A percentile compares a stretch with the other conserved stretches of the same genome.
These are phyloP conservation scores for Tetrahymena malaccensis DNA, from an alignment of 73 alveolate species.

Conservation along the genomic window DNA sequence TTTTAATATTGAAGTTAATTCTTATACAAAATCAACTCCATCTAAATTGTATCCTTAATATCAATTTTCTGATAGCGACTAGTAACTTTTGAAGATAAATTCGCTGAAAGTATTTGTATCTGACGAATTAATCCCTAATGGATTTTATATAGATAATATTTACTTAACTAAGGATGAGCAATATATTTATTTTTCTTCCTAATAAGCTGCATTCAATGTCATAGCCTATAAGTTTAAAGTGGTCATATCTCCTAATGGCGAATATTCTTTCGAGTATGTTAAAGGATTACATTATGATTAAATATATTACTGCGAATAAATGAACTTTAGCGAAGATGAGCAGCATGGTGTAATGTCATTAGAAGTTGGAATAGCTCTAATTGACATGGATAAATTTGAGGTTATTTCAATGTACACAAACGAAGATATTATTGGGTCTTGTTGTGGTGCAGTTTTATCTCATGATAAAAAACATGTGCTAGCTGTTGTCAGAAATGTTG, in stretches of 20 bases:
- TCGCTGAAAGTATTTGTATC: background rate
- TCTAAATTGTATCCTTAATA: background rate
- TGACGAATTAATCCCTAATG: background rate
- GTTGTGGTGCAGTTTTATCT: background rate
- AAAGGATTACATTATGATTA: background rate
- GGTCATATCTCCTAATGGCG: background rate
- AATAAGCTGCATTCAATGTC: background rate
- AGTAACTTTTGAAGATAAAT: background rate
- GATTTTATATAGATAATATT: background rate
- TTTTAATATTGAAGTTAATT: background rate
- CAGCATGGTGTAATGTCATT: background rate
- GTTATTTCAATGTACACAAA: background rate
- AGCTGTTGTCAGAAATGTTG: background rate
- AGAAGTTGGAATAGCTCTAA: background rate
- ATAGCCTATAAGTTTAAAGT: background rate
- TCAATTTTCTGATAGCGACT: background rate
- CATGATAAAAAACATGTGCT: background rate
- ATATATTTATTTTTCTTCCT: background rate
- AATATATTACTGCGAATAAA: background rate
- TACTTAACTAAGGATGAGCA: background rate
- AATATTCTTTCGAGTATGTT: background rate
- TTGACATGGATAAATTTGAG: background rate
- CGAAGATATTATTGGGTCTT: background rate
- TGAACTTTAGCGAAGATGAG: background rate
- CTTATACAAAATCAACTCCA: background rate